Percentiles rank a stretch among this genome's conserved stretches.
These are phyloP conservation scores for Amanita rubescens DNA, from an alignment of 768 basidiomycete genomes.

Conservation along the genomic window DNA sequence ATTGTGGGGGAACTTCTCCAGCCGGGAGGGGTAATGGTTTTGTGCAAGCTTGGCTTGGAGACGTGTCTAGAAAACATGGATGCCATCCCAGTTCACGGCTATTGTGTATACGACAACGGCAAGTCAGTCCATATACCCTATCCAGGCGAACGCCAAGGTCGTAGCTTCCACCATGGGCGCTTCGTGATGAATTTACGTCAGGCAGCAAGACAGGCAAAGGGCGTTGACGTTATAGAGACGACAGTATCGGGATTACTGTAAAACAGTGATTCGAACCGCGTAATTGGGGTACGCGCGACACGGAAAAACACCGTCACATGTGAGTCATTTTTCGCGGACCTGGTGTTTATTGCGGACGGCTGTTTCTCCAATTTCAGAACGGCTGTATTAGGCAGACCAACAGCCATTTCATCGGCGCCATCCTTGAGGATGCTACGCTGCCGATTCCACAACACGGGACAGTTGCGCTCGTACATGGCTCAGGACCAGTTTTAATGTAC, in stretches of 20 bases:
- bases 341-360: constrained; percentile 89
- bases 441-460: not conserved
- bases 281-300: constrained; percentile 64
- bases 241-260: constrained; percentile 73
- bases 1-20: constrained; percentile 97
- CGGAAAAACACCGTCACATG: no score
- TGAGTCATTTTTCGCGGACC: constrained; percentile 57
- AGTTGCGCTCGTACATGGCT: constrained; percentile 51
- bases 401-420: constrained; percentile 79
- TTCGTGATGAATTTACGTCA: constrained; percentile 77
- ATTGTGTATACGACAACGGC: constrained; percentile 67
- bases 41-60: constrained; percentile 72
- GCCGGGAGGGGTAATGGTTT: constrained; percentile 77
- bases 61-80: constrained; percentile 81
- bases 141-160: constrained; percentile 61
- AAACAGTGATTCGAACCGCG: constrained; percentile 36
- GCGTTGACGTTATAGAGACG: constrained; percentile 83
- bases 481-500: constrained; percentile 88
- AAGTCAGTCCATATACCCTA: constrained; percentile 86
- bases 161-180: constrained; percentile 90
- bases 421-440: constrained; percentile 64
- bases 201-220: constrained; percentile 48
- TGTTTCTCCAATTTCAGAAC: constrained; percentile 91
- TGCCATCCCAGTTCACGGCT: constrained; percentile 75
- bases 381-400: constrained; percentile 57